Conservation (phyloP, 306 rosid genomes). For the Nissolia schottii region DNA sequence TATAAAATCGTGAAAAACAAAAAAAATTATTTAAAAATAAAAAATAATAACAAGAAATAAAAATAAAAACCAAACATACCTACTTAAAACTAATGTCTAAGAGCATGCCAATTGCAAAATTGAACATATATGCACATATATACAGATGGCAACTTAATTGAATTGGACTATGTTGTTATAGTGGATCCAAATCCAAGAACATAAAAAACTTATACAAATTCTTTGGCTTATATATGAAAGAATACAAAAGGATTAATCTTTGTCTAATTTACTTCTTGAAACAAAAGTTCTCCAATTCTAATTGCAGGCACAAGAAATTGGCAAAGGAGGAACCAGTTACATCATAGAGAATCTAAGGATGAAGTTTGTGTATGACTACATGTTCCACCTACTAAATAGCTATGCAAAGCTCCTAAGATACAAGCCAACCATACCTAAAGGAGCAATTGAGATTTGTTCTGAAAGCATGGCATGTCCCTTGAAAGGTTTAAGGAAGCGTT, state of each 20-base stretch:
- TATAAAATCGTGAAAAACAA: no score
- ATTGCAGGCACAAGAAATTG: conserved; percentile 39
- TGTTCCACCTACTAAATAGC: conserved; percentile 31
- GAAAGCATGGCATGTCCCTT: conserved; percentile 23
- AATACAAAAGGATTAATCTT: neutral
- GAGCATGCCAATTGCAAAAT: neutral
- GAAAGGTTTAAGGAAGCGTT: neutral
- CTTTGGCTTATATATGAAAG: neutral
- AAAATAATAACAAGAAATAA: no score
- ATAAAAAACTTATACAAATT: neutral
- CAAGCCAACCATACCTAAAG: conserved; percentile 36
- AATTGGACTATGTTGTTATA: neutral
- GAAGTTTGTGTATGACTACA: conserved; percentile 49
- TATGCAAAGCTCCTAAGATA: conserved; percentile 43
- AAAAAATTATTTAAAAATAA: no score
- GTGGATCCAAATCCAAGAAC: no score
- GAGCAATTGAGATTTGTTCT: conserved; percentile 36
- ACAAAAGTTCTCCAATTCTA: neutral
- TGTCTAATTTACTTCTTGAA: neutral
- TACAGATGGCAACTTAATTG: neutral
- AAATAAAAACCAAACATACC: no score
- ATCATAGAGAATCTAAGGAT: conserved; percentile 34
- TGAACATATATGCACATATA: neutral
- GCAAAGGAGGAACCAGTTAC: conserved; percentile 26
- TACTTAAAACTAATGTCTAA: neutral